phyloP scores from a whole-genome alignment of 2,329 filamentous ascomycete genomes.

The Phaeosphaeriaceae sp. region DNA sequence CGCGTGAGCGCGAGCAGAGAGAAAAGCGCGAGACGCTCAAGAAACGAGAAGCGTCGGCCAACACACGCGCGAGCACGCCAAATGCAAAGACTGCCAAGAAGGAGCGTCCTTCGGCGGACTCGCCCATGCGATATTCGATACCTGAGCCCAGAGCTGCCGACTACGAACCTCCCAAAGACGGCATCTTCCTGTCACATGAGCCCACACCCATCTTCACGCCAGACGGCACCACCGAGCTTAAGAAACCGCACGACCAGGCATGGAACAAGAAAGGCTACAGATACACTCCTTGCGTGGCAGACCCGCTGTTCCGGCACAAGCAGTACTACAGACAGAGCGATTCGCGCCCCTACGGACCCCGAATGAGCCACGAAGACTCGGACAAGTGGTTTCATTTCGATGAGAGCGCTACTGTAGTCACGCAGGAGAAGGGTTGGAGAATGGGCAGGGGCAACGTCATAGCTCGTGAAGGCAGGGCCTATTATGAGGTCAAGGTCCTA shows the following conservation, averaged over 20 bases:
- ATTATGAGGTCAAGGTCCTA: slow-evolving; percentile 92
- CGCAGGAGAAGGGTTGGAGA: slow-evolving; percentile 90
- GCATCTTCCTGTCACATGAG: slow-evolving; percentile 56
- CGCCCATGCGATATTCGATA: slow-evolving; percentile 60
- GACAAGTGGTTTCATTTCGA: slow-evolving; percentile 82
- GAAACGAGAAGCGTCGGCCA: slow-evolving; percentile 57
- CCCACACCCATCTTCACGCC: slow-evolving; percentile 53
- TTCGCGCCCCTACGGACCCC: slow-evolving; percentile 79
- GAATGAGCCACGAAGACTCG: slow-evolving; percentile 92
- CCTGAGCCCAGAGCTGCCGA: slow-evolving; percentile 56
- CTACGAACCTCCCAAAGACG: slow-evolving; percentile 58
- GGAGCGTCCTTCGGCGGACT: slow-evolving; percentile 46
- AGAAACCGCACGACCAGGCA: slow-evolving; percentile 60
- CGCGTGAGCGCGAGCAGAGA: slow-evolving; percentile 52
- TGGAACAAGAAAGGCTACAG: slow-evolving; percentile 78
- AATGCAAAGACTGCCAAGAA: slow-evolving; percentile 49
- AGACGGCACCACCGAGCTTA: slow-evolving; percentile 52
- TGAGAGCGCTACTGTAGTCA: slow-evolving; percentile 78
- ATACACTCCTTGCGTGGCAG: slow-evolving; percentile 89
- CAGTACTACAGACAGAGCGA: slow-evolving; percentile 92
- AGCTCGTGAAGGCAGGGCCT: slow-evolving; percentile 86
- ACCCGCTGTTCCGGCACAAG: slow-evolving; percentile 83
- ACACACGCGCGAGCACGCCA: slow-evolving; percentile 48
- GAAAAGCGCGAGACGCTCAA: slow-evolving; percentile 62
- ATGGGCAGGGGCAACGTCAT: slow-evolving; percentile 91